Evolutionary conservation across 805 yeast species (phyloP).

Genomic region (Candida morakotiae): DNA sequence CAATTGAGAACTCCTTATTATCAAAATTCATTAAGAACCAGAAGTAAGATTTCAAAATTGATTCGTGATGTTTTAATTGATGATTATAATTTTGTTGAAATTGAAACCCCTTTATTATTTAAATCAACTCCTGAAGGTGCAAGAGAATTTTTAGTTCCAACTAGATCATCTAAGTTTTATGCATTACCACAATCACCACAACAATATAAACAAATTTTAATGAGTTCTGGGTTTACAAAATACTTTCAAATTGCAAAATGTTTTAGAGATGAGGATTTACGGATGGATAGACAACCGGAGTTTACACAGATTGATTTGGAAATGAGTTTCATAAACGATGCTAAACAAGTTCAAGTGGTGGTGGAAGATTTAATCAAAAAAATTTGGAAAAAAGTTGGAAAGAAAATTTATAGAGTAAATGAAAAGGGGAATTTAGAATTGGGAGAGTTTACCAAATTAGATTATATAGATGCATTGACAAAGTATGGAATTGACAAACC

Average conservation of each 20-base stretch:
- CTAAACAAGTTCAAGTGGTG: conserved; percentile 59
- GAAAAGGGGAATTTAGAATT: conserved; percentile 24
- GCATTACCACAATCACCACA: conserved; percentile 98
- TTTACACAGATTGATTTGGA: conserved; percentile 97
- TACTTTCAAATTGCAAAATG: conserved; percentile 93
- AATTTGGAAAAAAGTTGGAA: conserved; percentile 52
- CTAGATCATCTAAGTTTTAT: conserved; percentile 65
- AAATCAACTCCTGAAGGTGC: conserved; percentile 99
- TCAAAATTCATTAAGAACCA: conserved; percentile 51
- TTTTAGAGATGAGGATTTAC: conserved; percentile 91
- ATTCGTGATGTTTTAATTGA: conserved; percentile 40
- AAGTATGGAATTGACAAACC: conserved; percentile 93
- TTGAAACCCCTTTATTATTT: conserved; percentile 90
- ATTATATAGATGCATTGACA: conserved; percentile 66
- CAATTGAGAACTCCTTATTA: conserved; percentile 63
- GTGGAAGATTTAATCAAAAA: conserved; percentile 54
- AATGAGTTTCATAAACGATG: conserved; percentile 73
- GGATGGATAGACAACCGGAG: conserved; percentile 96
- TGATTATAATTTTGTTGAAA: conserved; percentile 58
- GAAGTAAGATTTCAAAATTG: conserved; percentile 52
- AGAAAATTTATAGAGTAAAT: conserved; percentile 32
- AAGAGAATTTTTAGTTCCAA: conserved; percentile 90
- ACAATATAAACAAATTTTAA: conserved; percentile 89
- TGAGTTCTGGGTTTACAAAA: conserved; percentile 86
- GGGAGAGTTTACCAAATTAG: conserved; percentile 36